Evolutionary conservation across 768 basidiomycete species (phyloP).

Genomic region (Xerocomus spinulosus): DNA sequence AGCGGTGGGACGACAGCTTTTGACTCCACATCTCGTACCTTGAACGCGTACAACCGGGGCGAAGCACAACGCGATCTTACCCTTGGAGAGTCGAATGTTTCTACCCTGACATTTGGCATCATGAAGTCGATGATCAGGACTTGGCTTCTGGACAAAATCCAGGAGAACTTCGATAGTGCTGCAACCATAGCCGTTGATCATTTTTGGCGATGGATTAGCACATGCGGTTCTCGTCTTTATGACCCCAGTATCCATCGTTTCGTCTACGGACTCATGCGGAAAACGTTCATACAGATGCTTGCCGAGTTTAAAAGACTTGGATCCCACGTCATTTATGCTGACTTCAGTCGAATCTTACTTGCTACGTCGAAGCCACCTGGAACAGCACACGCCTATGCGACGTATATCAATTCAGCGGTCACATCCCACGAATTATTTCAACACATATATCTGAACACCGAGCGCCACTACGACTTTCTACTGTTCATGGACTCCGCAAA

Average conservation of each 20-base stretch:
- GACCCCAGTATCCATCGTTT: slow-evolving; percentile 93
- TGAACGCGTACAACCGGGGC: slow-evolving; percentile 80
- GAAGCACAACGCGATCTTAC: slow-evolving; percentile 61
- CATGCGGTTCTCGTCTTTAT: slow-evolving; percentile 78
- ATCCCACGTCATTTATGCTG: slow-evolving; percentile 88
- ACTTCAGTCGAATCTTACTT: slow-evolving; percentile 85
- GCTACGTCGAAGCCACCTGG: slow-evolving; percentile 95
- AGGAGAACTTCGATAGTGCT: slow-evolving; percentile 58
- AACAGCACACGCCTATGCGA: slow-evolving; percentile 92
- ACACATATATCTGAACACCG: slow-evolving; percentile 81
- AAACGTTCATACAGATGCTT: slow-evolving; percentile 93
- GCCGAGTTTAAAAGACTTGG: slow-evolving; percentile 96
- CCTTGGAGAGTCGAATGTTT: slow-evolving; percentile 85
- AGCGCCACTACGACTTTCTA: slow-evolving; percentile 89
- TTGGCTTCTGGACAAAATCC: slow-evolving; percentile 88
- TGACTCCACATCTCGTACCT: slow-evolving; percentile 85
- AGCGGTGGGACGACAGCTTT: slow-evolving; percentile 92
- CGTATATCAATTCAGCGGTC: slow-evolving; percentile 90
- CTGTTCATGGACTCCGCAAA: slow-evolving; percentile 96
- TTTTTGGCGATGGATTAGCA: slow-evolving; percentile 97
- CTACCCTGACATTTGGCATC: slow-evolving; percentile 79
- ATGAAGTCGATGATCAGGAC: slow-evolving; percentile 83
- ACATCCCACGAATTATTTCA: slow-evolving; percentile 95
- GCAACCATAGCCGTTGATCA: slow-evolving; percentile 78
- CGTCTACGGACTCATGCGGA: slow-evolving; percentile 92